Evolutionary conservation across 1,139 yeast genomes (phyloP).

Genomic region (Zygosaccharomyces sapae): DNA sequence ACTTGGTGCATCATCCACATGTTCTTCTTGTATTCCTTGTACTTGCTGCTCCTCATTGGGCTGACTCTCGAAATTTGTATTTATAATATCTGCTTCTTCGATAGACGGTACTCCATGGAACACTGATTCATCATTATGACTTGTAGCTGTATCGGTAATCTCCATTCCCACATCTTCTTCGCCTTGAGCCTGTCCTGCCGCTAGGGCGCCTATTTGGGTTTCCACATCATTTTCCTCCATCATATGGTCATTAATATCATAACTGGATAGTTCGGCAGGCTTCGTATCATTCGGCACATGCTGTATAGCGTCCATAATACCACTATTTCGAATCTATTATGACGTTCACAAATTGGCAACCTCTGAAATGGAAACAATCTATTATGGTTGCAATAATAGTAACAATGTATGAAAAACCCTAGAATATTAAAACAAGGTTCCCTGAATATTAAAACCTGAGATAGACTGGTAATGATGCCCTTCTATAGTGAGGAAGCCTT

Average conservation of each 20-base stretch:
- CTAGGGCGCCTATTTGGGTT: conserved; percentile 2
- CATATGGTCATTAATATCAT: conserved; percentile 1
- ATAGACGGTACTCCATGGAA: conserved; percentile 7
- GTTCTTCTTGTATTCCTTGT: background rate
- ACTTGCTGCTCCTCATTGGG: background rate
- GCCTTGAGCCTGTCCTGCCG: conserved; percentile 1
- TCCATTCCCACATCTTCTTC: background rate
- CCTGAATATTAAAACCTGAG: background rate
- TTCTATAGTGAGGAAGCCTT: background rate
- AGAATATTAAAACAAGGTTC: background rate
- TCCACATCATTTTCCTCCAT: conserved; percentile 4
- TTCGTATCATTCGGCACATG: conserved; percentile 10
- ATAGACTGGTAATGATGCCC: background rate
- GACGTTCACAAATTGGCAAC: background rate
- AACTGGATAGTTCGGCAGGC: conserved; percentile 5
- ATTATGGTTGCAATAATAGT: background rate
- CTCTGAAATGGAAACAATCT: conserved; percentile 4
- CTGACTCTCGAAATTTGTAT: background rate
- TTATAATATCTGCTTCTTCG: background rate
- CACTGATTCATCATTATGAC: background rate
- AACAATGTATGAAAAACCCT: background rate
- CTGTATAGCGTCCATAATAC: conserved; percentile 12
- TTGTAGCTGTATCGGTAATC: background rate
- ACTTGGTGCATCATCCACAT: conserved; percentile 11
- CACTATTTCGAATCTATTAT: background rate